Conservation (phyloP, 805 yeast species). For the Saturnispora ahearnii region DNA sequence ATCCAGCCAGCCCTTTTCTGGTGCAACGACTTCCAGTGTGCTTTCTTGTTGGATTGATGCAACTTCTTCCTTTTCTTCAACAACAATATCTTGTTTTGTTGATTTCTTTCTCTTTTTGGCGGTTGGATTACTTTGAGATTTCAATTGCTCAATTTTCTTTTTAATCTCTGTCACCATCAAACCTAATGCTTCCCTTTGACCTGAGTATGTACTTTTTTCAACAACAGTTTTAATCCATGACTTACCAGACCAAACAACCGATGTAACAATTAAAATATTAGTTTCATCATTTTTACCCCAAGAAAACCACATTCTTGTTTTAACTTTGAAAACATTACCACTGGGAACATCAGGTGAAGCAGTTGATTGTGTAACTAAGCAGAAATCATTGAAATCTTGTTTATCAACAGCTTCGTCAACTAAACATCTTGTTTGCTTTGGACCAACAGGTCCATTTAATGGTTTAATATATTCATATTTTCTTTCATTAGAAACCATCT, state of each 20-base stretch:
- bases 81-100: slow-evolving; percentile 4
- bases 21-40: background rate
- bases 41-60: slow-evolving; percentile 7
- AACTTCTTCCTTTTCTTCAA: background rate
- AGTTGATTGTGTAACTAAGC: slow-evolving; percentile 48
- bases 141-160: slow-evolving; percentile 24
- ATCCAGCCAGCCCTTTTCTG: slow-evolving; percentile 6
- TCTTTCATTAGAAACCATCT: slow-evolving; percentile 32
- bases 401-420: slow-evolving; percentile 52
- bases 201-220: slow-evolving; percentile 65
- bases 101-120: slow-evolving; percentile 15
- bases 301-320: slow-evolving; percentile 45
- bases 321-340: slow-evolving; percentile 57
- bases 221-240: slow-evolving; percentile 74
- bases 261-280: slow-evolving; percentile 41
- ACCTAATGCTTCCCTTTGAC: slow-evolving; percentile 54
- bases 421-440: slow-evolving; percentile 61
- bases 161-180: slow-evolving; percentile 40
- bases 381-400: slow-evolving; percentile 37
- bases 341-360: slow-evolving; percentile 80
- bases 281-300: slow-evolving; percentile 59
- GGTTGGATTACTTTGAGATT: slow-evolving; percentile 20
- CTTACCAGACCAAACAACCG: slow-evolving; percentile 62
- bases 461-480: slow-evolving; percentile 55
- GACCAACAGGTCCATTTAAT: slow-evolving; percentile 60